A percentile compares a stretch with the other conserved stretches of the same genome.
phyloP scores from a whole-genome alignment of 2,329 filamentous ascomycete genomes.

The Hypoxylon sp. region DNA sequence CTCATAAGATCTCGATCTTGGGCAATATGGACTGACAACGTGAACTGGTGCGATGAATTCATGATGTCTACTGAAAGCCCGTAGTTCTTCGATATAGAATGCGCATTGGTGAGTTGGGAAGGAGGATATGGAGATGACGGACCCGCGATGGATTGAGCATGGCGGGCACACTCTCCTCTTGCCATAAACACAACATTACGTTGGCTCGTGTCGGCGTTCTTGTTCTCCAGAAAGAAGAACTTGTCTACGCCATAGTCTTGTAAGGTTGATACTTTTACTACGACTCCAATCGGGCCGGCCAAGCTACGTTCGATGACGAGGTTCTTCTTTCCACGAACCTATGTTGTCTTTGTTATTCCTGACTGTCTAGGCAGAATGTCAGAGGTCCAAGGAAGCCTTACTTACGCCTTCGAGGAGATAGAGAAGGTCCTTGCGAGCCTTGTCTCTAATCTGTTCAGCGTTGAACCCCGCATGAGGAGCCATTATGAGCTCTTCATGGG shows the following conservation, averaged over 20 bases:
- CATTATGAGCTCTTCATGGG: slow-evolving; percentile 73
- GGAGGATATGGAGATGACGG: slow-evolving; percentile 57
- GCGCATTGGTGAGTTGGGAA: slow-evolving; percentile 6
- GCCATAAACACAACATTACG: slow-evolving; percentile 96
- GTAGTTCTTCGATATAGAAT: slow-evolving; percentile 8
- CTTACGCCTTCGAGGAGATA: slow-evolving; percentile 95
- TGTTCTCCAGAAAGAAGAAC: slow-evolving; percentile 96
- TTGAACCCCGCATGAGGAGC: slow-evolving; percentile 80
- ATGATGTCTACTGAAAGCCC: slow-evolving; percentile 40
- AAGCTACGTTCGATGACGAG: slow-evolving; percentile 92
- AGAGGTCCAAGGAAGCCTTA: slow-evolving; percentile 56
- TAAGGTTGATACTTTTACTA: slow-evolving; percentile 94
- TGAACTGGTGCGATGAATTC: slow-evolving; percentile 58
- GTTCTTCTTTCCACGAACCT: slow-evolving; percentile 99
- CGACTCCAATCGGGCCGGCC: slow-evolving; percentile 88
- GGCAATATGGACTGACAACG: slow-evolving; percentile 69
- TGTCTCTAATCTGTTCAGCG: slow-evolving; percentile 81
- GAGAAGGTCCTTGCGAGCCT: slow-evolving; percentile 89
- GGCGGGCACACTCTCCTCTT: slow-evolving; percentile 87
- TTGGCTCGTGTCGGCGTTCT: slow-evolving; percentile 94
- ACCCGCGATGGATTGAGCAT: slow-evolving; percentile 92
- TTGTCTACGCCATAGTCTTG: slow-evolving; percentile 99
- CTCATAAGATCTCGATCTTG: slow-evolving; percentile 61
- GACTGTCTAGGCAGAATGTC: slow-evolving; percentile 29
- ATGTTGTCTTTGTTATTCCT: slow-evolving; percentile 43